These are phyloP conservation scores for Atractiella rhizophila DNA, from an alignment of 768 basidiomycete genomes.

Conservation along the genomic window DNA sequence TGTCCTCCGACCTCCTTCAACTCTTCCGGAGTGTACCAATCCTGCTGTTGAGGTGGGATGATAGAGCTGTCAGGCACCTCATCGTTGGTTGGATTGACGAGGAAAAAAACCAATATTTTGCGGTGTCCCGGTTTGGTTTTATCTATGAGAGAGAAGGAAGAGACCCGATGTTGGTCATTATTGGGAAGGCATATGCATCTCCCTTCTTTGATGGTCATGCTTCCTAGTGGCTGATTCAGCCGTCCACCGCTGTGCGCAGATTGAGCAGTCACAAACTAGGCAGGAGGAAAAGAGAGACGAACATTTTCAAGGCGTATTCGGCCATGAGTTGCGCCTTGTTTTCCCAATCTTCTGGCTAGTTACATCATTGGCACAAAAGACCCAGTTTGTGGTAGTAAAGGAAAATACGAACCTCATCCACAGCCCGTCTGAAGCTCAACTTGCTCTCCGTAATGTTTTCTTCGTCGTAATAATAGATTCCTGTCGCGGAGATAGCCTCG, in stretches of 20 bases:
- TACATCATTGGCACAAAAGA: too few species aligned
- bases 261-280: too few species aligned
- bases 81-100: conserved; percentile 26
- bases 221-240: conserved; percentile 25
- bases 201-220: conserved; percentile 21
- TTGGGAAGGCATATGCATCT: conserved; percentile 31
- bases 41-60: conserved; percentile 31
- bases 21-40: too few species aligned
- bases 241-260: too few species aligned
- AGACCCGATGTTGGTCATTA: conserved; percentile 30
- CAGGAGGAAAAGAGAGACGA: too few species aligned
- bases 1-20: too few species aligned
- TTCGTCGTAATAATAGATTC: conserved; percentile 14
- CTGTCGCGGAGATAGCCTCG: conserved; percentile 14
- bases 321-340: conserved; percentile 23
- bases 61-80: conserved; percentile 26
- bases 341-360: conserved; percentile 13
- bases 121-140: conserved; percentile 25
- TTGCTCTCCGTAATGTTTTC: conserved; percentile 20
- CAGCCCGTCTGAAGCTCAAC: conserved; percentile 19
- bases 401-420: conserved; percentile 8
- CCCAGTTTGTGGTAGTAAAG: too few species aligned
- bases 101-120: conserved; percentile 27
- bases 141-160: conserved; percentile 25
- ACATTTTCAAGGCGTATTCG: too few species aligned